A percentile compares a stretch with the other conserved stretches of the same genome.
Conservation (phyloP, 1,139 yeast genomes). For the Pichia sp. region DNA sequence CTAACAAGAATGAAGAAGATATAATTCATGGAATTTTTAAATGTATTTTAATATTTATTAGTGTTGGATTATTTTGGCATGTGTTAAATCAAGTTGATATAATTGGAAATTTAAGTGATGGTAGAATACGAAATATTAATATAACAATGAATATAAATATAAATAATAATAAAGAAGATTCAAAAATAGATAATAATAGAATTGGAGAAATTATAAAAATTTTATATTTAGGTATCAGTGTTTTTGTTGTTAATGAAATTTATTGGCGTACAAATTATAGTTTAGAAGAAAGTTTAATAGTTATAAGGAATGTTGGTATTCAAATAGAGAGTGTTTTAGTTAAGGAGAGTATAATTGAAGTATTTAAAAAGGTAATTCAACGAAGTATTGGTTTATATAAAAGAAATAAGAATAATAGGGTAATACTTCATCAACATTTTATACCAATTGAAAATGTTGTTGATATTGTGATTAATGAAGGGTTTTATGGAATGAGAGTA, state of each 20-base stretch:
- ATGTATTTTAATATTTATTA: background rate
- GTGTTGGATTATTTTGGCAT: slow-evolving; percentile 4
- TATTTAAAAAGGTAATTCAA: slow-evolving; percentile 1
- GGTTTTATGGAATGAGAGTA: slow-evolving; percentile 57
- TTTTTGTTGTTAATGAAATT: slow-evolving; percentile 15
- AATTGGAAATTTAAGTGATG: slow-evolving; percentile 2
- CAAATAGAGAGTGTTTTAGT: slow-evolving; percentile 22
- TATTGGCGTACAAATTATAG: slow-evolving; percentile 18
- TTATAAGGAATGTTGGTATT: slow-evolving; percentile 26
- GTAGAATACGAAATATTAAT: background rate
- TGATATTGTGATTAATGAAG: slow-evolving; percentile 64
- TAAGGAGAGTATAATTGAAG: slow-evolving; percentile 6
- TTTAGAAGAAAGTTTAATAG: slow-evolving; percentile 23
- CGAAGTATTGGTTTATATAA: background rate
- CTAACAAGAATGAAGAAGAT: background rate
- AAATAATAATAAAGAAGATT: background rate
- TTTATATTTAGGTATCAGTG: slow-evolving; percentile 12
- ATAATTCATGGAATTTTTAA: background rate
- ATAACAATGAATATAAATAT: too few relatives aligned
- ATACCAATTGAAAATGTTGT: slow-evolving; percentile 48
- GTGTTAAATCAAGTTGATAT: slow-evolving; percentile 10
- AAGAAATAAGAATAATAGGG: background rate
- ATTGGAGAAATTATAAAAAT: background rate
- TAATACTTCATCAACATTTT: slow-evolving; percentile 30
- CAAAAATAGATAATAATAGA: too few relatives aligned